A percentile compares a stretch with the other conserved stretches of the same genome.
Conservation (phyloP, 257 asterid species). For the Solanum okadae region DNA sequence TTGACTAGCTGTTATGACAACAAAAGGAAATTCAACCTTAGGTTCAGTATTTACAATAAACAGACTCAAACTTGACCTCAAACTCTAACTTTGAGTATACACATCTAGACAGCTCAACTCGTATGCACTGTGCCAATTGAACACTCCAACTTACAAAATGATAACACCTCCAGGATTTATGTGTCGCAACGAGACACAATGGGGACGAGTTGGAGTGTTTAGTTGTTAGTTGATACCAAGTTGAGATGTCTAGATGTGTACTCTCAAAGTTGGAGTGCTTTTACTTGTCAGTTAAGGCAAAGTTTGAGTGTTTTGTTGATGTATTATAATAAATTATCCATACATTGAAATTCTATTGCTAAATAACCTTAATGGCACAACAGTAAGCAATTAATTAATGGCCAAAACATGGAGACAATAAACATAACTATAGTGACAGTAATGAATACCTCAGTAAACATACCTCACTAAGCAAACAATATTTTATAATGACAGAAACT, state of each 20-base stretch:
- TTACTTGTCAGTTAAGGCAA: background rate
- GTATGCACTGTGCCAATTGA: too few species aligned
- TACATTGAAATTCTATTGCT: background rate
- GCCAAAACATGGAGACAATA: slow-evolving; percentile 1
- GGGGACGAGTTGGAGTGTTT: background rate
- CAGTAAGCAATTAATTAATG: background rate
- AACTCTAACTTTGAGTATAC: background rate
- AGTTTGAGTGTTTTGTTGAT: background rate
- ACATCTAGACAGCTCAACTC: background rate
- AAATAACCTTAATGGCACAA: background rate
- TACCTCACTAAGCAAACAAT: background rate
- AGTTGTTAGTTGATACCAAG: background rate
- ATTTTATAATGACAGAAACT: background rate
- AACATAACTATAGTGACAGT: slow-evolving; percentile 6
- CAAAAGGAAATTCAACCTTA: background rate
- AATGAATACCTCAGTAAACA: background rate
- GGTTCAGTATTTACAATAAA: background rate
- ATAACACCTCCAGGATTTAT: background rate
- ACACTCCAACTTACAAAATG: too few species aligned
- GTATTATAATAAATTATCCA: background rate
- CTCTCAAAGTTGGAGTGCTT: background rate
- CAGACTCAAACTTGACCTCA: background rate
- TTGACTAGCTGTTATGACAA: background rate
- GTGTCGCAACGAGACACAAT: background rate
- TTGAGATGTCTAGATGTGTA: background rate